phyloP scores from a whole-genome alignment of 2,329 filamentous ascomycete genomes.

The Penicillium griseofulvum region DNA sequence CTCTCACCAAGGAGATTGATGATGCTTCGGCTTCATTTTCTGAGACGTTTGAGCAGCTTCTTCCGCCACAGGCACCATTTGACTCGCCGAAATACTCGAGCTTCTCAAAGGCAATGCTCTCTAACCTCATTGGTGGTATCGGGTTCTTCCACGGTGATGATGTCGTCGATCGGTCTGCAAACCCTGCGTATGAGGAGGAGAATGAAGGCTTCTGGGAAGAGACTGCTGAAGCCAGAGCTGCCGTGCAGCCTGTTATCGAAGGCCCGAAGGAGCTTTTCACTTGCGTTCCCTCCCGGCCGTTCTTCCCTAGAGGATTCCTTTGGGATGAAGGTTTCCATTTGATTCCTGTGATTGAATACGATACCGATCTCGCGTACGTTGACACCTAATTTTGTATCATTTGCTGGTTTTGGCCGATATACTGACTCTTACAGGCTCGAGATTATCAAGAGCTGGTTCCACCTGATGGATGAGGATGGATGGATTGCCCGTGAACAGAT shows the following conservation, averaged over 20 bases:
- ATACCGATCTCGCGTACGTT: conserved; percentile 72
- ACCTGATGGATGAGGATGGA: conserved; percentile 90
- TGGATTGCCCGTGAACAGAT: conserved; percentile 98
- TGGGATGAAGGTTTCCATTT: conserved; percentile 99
- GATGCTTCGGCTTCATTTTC: conserved; percentile 66
- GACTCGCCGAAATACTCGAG: conserved; percentile 66
- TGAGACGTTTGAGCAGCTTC: conserved; percentile 69
- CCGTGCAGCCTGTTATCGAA: conserved; percentile 67
- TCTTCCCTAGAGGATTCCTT: conserved; percentile 93
- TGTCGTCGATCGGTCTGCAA: conserved; percentile 84
- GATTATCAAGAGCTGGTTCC: conserved; percentile 93
- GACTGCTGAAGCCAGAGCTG: conserved; percentile 72
- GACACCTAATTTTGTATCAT: not conserved
- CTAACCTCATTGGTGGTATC: conserved; percentile 88
- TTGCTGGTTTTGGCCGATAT: not conserved
- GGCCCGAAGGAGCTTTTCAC: conserved; percentile 88
- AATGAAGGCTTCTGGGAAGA: conserved; percentile 96
- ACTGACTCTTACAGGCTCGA: conserved; percentile 54
- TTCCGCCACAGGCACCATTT: conserved; percentile 75
- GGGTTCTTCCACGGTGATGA: conserved; percentile 92
- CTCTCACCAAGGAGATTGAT: conserved; percentile 68
- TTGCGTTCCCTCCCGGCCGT: conserved; percentile 85
- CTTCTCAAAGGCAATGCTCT: conserved; percentile 88
- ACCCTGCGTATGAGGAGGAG: conserved; percentile 91
- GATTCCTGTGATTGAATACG: conserved; percentile 88